Evolutionary conservation across 2,329 filamentous ascomycete genomes (phyloP).

Genomic region (Meredithiella fracta): DNA sequence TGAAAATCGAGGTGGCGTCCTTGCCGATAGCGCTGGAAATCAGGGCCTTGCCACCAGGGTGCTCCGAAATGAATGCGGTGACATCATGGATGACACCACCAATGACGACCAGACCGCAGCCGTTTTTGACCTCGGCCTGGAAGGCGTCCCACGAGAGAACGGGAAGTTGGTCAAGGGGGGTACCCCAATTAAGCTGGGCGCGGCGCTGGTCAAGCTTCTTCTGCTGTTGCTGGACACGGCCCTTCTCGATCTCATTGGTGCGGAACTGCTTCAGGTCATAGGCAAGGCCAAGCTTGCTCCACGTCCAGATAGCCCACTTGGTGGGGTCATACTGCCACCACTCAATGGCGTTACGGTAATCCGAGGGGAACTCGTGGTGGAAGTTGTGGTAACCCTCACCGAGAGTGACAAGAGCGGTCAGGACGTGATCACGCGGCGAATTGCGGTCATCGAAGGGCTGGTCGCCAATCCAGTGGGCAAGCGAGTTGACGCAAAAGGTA

Average conservation of each 20-base stretch:
- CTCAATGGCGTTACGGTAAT: constrained; percentile 82
- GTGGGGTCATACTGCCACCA: constrained; percentile 88
- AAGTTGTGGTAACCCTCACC: constrained; percentile 92
- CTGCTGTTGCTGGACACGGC: constrained; percentile 71
- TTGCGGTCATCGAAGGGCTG: constrained; percentile 89
- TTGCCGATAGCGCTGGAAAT: constrained; percentile 71
- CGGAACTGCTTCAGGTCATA: constrained; percentile 85
- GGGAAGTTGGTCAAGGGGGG: constrained; percentile 68
- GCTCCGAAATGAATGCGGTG: constrained; percentile 68
- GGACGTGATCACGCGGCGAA: constrained; percentile 73
- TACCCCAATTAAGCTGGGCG: constrained; percentile 67
- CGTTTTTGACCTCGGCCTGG: constrained; percentile 58
- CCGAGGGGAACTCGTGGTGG: constrained; percentile 85
- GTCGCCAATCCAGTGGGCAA: constrained; percentile 82
- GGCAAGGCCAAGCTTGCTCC: constrained; percentile 71
- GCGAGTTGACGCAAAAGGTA: constrained; percentile 83
- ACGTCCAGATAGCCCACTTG: constrained; percentile 74
- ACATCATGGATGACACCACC: constrained; percentile 80
- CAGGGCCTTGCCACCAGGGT: constrained; percentile 79
- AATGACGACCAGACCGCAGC: constrained; percentile 59
- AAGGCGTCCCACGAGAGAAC: constrained; percentile 81
- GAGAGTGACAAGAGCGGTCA: constrained; percentile 71
- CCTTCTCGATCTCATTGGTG: constrained; percentile 83
- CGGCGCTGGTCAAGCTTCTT: constrained; percentile 89
- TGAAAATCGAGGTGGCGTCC: constrained; percentile 81